A percentile compares a stretch with the other conserved stretches of the same genome.
phyloP scores from a whole-genome alignment of 1,284 basidiomycete genomes.

The Erythrobasidium hasegawianum region DNA sequence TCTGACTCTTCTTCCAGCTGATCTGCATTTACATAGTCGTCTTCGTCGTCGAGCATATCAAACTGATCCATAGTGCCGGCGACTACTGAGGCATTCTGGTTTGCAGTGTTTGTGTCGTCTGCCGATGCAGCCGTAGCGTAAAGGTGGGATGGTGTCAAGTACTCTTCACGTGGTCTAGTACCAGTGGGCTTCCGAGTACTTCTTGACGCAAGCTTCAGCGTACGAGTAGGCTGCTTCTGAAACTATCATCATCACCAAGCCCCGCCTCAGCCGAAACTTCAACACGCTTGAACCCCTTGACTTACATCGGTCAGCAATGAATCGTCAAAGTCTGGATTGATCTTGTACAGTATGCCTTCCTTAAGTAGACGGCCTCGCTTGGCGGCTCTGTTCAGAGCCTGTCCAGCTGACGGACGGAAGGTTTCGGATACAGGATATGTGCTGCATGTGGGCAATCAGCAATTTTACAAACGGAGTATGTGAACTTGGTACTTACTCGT shows the following conservation, averaged over 20 bases:
- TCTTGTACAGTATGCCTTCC: slow-evolving; percentile 45
- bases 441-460: slow-evolving; percentile 28
- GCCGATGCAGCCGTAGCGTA: not conserved
- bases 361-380: slow-evolving; percentile 47
- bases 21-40: not conserved
- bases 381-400: slow-evolving; percentile 47
- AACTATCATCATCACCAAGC: too few relatives aligned
- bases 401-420: slow-evolving; percentile 47
- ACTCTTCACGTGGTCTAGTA: slow-evolving; percentile 13
- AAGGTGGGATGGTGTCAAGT: not conserved
- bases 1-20: not conserved
- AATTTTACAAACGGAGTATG: too few relatives aligned
- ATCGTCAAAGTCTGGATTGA: slow-evolving; percentile 46
- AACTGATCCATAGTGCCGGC: not conserved
- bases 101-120: not conserved
- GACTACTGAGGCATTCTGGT: not conserved
- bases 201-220: not conserved
- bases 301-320: not conserved
- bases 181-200: not conserved
- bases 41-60: not conserved
- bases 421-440: slow-evolving; percentile 47
- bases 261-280: too few relatives aligned
- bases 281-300: not conserved
- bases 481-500: slow-evolving; percentile 37
- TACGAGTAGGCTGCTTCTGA: not conserved